Evolutionary conservation across 805 yeast species (phyloP).

Genomic region (Candida gorgasii): DNA sequence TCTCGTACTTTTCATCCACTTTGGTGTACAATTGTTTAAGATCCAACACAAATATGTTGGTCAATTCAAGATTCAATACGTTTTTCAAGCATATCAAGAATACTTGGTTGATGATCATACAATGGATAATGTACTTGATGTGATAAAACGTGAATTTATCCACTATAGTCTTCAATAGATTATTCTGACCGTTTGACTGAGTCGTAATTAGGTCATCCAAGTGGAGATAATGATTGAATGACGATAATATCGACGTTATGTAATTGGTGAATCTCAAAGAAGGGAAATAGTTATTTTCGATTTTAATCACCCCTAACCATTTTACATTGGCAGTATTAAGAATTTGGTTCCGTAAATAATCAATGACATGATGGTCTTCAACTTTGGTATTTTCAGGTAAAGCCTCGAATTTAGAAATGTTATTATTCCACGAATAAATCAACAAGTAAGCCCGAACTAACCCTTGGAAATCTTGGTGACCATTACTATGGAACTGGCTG

Average conservation of each 20-base stretch:
- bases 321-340: conserved; percentile 15
- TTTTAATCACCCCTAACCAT: conserved; percentile 28
- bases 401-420: neutral
- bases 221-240: conserved; percentile 25
- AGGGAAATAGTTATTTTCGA: conserved; percentile 31
- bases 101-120: conserved; percentile 20
- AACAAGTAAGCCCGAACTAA: conserved; percentile 11
- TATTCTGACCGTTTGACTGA: conserved; percentile 6
- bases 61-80: conserved; percentile 7
- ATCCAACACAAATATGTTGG: conserved; percentile 14
- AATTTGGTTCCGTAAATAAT: conserved; percentile 8
- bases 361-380: no score
- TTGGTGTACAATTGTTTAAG: conserved; percentile 14
- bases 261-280: conserved; percentile 27
- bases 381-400: no score
- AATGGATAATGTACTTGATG: conserved; percentile 19
- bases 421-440: conserved; percentile 9
- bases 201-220: conserved; percentile 17
- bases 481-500: conserved; percentile 13
- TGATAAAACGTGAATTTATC: conserved; percentile 14
- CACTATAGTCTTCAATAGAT: conserved; percentile 15
- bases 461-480: conserved; percentile 1
- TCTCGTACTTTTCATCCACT: conserved; percentile 15
- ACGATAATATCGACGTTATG: conserved; percentile 24
- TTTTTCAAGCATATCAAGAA: conserved; percentile 21